phyloP scores from a whole-genome alignment of 2,329 filamentous ascomycete genomes.

The Pseudocercospora macadamiae region DNA sequence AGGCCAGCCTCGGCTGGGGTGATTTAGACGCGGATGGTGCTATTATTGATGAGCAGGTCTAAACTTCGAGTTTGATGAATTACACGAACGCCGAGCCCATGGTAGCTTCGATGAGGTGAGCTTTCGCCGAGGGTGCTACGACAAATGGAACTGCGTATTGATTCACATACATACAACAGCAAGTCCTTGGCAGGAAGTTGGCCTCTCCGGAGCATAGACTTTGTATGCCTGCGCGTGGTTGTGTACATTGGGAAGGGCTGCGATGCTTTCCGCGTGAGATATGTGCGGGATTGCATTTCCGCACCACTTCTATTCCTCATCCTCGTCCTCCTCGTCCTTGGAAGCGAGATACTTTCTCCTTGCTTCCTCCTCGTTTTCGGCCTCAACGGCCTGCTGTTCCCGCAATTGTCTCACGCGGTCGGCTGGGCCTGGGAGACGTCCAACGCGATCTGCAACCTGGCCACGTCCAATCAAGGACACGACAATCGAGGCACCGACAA shows the following conservation, averaged over 20 bases:
- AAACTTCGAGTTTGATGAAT: neutral
- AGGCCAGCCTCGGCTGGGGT: no score
- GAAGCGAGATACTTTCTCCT: conserved; percentile 34
- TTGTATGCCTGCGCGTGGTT: neutral
- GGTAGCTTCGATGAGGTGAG: no score
- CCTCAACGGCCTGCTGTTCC: conserved; percentile 33
- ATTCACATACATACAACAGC: neutral
- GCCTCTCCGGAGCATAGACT: neutral
- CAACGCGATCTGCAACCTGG: conserved; percentile 67
- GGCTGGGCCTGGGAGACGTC: conserved; percentile 46
- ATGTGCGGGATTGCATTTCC: neutral
- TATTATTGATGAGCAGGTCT: no score
- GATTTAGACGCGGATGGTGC: no score
- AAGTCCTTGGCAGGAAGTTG: neutral
- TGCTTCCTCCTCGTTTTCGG: conserved; percentile 38
- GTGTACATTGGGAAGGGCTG: neutral
- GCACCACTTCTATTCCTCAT: conserved; percentile 27
- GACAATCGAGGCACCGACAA: conserved; percentile 82
- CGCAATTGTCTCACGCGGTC: conserved; percentile 56
- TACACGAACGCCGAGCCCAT: no score
- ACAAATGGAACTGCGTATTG: neutral
- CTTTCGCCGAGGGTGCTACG: neutral
- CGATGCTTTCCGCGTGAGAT: neutral
- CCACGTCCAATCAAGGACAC: conserved; percentile 80
- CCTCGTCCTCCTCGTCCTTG: conserved; percentile 37